Evolutionary conservation across 2,329 filamentous ascomycete genomes (phyloP).

Genomic region (Onygena corvina): DNA sequence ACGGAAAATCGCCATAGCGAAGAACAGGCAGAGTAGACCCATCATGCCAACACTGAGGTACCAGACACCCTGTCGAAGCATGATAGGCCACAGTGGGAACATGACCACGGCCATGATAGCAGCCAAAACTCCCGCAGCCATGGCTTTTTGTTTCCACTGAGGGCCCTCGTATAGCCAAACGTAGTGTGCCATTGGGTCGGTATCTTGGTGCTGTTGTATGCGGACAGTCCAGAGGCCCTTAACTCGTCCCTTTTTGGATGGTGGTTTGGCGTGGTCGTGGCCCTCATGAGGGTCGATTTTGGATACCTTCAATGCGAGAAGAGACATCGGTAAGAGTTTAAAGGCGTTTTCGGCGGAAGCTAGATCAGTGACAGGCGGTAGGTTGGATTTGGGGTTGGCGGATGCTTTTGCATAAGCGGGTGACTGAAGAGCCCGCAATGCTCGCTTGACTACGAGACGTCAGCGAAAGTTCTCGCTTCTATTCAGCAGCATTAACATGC

Average conservation of each 20-base stretch:
- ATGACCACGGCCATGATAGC: conserved; percentile 80
- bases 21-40: conserved; percentile 81
- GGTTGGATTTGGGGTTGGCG: conserved; percentile 73
- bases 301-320: conserved; percentile 78
- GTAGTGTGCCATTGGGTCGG: conserved; percentile 60
- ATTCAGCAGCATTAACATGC: no score
- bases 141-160: conserved; percentile 86
- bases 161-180: conserved; percentile 92
- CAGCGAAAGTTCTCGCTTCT: background rate
- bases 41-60: conserved; percentile 93
- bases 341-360: conserved; percentile 84
- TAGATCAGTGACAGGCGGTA: conserved; percentile 79
- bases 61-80: conserved; percentile 87
- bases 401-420: conserved; percentile 76
- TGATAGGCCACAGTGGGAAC: conserved; percentile 91
- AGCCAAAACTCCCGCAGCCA: conserved; percentile 69
- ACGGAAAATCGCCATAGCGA: conserved; percentile 93
- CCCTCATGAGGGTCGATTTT: conserved; percentile 70
- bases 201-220: conserved; percentile 91
- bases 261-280: conserved; percentile 51
- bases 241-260: conserved; percentile 70
- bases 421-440: conserved; percentile 77
- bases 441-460: conserved; percentile 65
- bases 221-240: conserved; percentile 95
- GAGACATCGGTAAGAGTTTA: conserved; percentile 86